Conservation (phyloP, 31 red algal species). For the Odonthalia washingtoniensis region DNA sequence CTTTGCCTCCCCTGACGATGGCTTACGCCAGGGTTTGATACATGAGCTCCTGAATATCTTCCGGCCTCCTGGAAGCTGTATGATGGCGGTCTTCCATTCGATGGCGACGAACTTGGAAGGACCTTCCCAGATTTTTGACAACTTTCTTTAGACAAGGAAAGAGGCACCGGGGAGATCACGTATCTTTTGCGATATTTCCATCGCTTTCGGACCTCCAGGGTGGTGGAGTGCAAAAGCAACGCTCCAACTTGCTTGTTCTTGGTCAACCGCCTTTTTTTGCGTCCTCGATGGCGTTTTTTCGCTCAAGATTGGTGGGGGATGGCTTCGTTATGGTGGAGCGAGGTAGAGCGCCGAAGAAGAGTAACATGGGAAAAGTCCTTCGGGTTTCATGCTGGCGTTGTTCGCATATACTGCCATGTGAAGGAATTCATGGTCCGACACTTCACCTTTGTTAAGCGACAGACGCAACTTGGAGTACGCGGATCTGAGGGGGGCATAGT, state of each 20-base stretch:
- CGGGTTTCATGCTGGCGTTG: too few relatives aligned
- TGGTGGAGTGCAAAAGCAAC: background rate
- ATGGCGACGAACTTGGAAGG: background rate
- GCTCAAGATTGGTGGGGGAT: too few relatives aligned
- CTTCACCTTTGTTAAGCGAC: too few relatives aligned
- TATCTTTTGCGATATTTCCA: background rate
- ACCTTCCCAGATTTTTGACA: background rate
- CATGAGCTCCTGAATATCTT: background rate
- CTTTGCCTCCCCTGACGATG: background rate
- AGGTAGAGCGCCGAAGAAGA: too few relatives aligned
- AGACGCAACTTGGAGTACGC: too few relatives aligned
- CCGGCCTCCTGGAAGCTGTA: background rate
- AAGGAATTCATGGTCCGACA: too few relatives aligned
- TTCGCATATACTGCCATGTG: too few relatives aligned
- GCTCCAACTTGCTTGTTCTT: background rate
- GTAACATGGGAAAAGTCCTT: too few relatives aligned
- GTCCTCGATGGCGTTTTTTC: too few relatives aligned
- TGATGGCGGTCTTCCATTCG: background rate
- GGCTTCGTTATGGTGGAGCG: too few relatives aligned
- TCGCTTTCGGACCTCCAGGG: background rate
- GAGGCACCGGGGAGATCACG: background rate
- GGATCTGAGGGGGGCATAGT: too few relatives aligned
- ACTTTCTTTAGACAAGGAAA: background rate
- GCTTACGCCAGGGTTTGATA: background rate
- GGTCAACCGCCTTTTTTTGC: background rate